These are phyloP conservation scores for Hypoxylon sp. DNA, from an alignment of 2,329 filamentous ascomycete species.

Conservation along the genomic window DNA sequence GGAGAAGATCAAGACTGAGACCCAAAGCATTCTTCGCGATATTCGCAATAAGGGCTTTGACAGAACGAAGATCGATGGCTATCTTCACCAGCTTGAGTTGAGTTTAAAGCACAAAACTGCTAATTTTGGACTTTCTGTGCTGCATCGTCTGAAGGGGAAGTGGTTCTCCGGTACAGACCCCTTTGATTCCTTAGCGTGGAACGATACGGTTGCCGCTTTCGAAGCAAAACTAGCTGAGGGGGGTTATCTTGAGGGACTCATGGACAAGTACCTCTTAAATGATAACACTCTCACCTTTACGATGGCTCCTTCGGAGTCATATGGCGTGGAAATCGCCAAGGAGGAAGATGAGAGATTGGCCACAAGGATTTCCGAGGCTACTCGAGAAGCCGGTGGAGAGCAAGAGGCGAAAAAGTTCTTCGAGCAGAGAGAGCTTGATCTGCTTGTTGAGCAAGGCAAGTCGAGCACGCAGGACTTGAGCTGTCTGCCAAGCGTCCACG, in stretches of 20 bases:
- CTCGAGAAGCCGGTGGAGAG: conserved; percentile 72
- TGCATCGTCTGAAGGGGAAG: conserved; percentile 86
- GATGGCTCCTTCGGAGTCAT: conserved; percentile 85
- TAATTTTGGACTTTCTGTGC: conserved; percentile 88
- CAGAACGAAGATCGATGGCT: conserved; percentile 87
- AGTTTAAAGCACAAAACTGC: conserved; percentile 95
- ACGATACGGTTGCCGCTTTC: conserved; percentile 85
- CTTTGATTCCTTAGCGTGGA: conserved; percentile 90
- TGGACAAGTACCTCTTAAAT: conserved; percentile 90
- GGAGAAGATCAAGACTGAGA: conserved; percentile 74
- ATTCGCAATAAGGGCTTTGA: conserved; percentile 82
- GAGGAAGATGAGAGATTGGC: conserved; percentile 82
- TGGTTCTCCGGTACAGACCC: conserved; percentile 98
- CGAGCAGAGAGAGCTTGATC: conserved; percentile 77
- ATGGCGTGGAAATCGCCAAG: conserved; percentile 73
- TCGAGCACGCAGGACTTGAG: conserved; percentile 85
- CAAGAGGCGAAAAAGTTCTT: conserved; percentile 76
- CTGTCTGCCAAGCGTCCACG: conserved; percentile 85
- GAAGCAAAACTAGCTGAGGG: conserved; percentile 77
- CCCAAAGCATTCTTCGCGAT: conserved; percentile 76
- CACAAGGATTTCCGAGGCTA: conserved; percentile 74
- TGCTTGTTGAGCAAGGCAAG: conserved; percentile 83
- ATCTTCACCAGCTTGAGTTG: conserved; percentile 93
- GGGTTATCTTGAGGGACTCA: conserved; percentile 81
- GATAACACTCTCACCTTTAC: conserved; percentile 90